These are phyloP conservation scores for Annulohypoxylon nitens DNA, from an alignment of 495 filamentous ascomycete genomes.

Conservation along the genomic window DNA sequence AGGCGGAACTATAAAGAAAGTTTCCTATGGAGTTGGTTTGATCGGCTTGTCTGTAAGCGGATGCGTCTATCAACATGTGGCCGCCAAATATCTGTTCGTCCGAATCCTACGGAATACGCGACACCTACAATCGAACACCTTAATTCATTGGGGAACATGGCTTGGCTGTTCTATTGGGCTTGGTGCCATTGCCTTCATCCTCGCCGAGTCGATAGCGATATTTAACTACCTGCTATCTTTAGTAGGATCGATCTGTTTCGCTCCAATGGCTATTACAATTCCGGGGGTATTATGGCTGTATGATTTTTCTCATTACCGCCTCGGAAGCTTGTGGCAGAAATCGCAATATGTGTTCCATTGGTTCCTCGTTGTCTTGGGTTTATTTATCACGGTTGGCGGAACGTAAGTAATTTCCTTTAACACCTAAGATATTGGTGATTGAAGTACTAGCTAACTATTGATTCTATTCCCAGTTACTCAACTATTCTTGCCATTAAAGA, in stretches of 20 bases:
- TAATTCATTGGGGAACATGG: constrained; percentile 53
- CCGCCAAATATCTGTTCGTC: constrained; percentile 56
- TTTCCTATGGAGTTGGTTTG: constrained; percentile 54
- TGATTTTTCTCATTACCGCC: constrained; percentile 33
- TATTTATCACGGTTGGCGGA: constrained; percentile 58
- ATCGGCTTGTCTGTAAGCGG: constrained; percentile 44
- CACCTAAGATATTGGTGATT: neutral
- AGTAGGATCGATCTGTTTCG: constrained; percentile 46
- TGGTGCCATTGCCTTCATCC: constrained; percentile 47
- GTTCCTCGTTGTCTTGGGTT: constrained; percentile 52
- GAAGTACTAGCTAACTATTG: neutral
- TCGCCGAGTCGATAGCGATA: constrained; percentile 54
- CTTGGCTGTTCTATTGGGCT: constrained; percentile 49
- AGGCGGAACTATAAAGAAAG: constrained; percentile 54
- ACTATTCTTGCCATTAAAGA: constrained; percentile 57
- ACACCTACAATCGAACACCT: constrained; percentile 54
- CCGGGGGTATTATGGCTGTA: constrained; percentile 37
- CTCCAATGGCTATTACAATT: constrained; percentile 49
- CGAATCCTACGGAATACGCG: constrained; percentile 51
- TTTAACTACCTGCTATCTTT: constrained; percentile 55
- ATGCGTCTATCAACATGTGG: constrained; percentile 37
- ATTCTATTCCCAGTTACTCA: constrained; percentile 43
- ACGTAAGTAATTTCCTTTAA: constrained; percentile 35
- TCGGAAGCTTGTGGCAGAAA: constrained; percentile 25
- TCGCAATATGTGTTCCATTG: constrained; percentile 43